Evolutionary conservation across 768 basidiomycete genomes (phyloP), one percentile per base, ranked within the genome.

Genomic region (Amylocystis lapponica): DNA sequence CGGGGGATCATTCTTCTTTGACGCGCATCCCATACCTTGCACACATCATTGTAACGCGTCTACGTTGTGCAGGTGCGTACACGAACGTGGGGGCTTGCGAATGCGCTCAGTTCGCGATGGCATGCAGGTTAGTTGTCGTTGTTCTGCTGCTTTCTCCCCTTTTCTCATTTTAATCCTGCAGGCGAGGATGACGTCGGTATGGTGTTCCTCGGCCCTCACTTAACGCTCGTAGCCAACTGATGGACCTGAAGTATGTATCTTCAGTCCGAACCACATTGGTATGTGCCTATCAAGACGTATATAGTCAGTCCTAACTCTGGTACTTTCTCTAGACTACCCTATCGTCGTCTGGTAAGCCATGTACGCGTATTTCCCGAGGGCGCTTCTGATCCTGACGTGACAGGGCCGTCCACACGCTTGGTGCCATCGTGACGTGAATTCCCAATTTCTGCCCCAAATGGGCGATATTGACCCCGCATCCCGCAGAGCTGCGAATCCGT

Each of bases 361-460:
- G 5, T 6, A 17, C 33, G 17, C 12, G 13, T 10, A 14, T 23
- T 4, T 29, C 25, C 11, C 23, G 3, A 20, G 5, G 21, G 23
- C 37, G 14, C 19, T 16, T 14, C 32, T 33, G 22, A 30, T 31
- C 29, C 21, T 4, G 5, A 27, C n/a, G 22, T 31, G n/a, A 13
- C 40, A 60, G 59, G 70, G 79, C 79, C 2, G 62, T 66, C 7
- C 81, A 83, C 50, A 66, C n/a, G n/a, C 64, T 81, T 11, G 78
- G 78, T 7, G 78, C 67, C 12, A 66, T 76, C 22, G 67, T 81
- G 38, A 75, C 77, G 78, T 79, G 56, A 44, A 76, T 63, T 16
- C 6, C 40, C 26, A 14, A 25, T 35, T 39, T 20, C 1, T 32
- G 41, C 27, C 39, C 23, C 7, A 6, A 19, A 38, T 39, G n/a